Percentiles rank a stretch among this genome's conserved stretches.
These are phyloP conservation scores for Microbotryomycetes sp. DNA, from an alignment of 1,284 basidiomycete species.

Conservation along the genomic window DNA sequence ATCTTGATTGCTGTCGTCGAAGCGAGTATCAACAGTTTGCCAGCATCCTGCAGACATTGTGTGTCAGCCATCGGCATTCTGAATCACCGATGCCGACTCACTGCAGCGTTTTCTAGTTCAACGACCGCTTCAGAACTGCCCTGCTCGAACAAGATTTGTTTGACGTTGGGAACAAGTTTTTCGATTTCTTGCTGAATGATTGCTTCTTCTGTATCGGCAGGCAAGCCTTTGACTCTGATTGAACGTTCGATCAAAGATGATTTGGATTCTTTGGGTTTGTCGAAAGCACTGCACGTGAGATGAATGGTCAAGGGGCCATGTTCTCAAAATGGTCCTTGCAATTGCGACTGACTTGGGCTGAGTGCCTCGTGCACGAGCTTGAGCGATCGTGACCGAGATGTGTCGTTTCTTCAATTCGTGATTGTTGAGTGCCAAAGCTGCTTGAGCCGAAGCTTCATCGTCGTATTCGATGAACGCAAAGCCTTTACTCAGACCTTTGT, in stretches of 20 bases:
- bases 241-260: constrained; percentile 54
- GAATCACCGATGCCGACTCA: constrained; percentile 49
- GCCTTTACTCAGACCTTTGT: constrained; percentile 66
- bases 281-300: constrained; percentile 10
- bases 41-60: constrained; percentile 66
- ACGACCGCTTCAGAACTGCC: constrained; percentile 53
- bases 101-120: constrained; percentile 65
- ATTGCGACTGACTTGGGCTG: constrained; percentile 43
- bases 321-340: background rate
- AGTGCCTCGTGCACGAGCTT: constrained; percentile 58
- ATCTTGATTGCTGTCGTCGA: constrained; percentile 9
- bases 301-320: background rate
- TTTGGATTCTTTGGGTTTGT: constrained; percentile 33
- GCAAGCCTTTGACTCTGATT: constrained; percentile 68
- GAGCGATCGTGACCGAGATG: constrained; percentile 74
- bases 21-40: constrained; percentile 57
- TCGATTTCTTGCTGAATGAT: constrained; percentile 79
- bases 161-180: constrained; percentile 60
- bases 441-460: constrained; percentile 61
- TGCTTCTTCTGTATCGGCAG: constrained; percentile 68
- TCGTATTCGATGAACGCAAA: constrained; percentile 92
- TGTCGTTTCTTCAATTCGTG: constrained; percentile 73
- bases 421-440: constrained; percentile 72
- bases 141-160: constrained; percentile 49
- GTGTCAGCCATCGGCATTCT: too few relatives aligned